Base-by-base conservation (phyloP, 306 rosid species). In the Pyrus betulifolia region DNA sequence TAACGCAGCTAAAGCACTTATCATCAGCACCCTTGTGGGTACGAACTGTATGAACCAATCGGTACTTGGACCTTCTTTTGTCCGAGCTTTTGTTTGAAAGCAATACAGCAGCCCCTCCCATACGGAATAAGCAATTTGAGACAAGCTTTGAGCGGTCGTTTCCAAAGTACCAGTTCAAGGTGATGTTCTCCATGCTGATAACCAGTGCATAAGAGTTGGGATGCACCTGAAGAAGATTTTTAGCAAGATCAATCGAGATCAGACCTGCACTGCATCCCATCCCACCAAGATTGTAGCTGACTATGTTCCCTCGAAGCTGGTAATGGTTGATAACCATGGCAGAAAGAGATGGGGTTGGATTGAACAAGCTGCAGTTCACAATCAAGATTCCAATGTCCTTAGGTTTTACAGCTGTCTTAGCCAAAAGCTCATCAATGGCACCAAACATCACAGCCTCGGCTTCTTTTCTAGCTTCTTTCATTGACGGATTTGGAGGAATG, bases 261-360 rank as follows among this genome's bases (percentile, higher is more conserved):
- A 93, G 83, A 23, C 98, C 98, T 0, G 98, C 98, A 70, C 98
- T 93, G 85, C 98, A 93, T 72, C 98, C 98, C 98, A 93, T 93
- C 66, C 97, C 98, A 55, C 98, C 97, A 0, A 93, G 86, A 76
- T 93, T 93, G 72, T 86, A 93, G 83, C 93, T 88, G 60, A 77
- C 79, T 55, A 93, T 86, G 70, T 93, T 89, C 71, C 98, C 98
- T 51, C 98, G 84, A 81, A 93, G 96, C 88, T 87, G 91, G 84
- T 93, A 93, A 79, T 89, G 96, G 74, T 93, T 93, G 70, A 91
- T 82, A 77, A 93, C 78, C 98, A 93, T 90, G 8, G 98, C 93
- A 59, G 98, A 93, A 69, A 93, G 98, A 8, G 98, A 93, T 2
- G 98, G 98, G 25, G 97, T 93, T 2, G 98, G 98, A 76, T 91